Evolutionary conservation across 2,329 filamentous ascomycete genomes (phyloP).

Genomic region (Scedosporium minutisporum): DNA sequence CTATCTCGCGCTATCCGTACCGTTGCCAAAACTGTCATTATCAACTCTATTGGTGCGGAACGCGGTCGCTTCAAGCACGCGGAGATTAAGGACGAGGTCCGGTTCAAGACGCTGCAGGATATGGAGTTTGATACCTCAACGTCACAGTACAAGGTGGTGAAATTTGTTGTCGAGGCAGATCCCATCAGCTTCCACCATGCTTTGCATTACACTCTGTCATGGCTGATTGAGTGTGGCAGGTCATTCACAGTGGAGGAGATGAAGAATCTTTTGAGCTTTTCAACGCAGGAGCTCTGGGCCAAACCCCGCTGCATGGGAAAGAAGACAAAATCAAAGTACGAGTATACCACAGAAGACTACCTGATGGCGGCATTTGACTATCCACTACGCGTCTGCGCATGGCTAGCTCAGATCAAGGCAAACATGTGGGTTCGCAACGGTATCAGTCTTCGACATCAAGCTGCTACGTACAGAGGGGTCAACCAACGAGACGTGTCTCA

Average conservation of each 20-base stretch:
- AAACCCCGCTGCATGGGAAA: slow-evolving; percentile 53
- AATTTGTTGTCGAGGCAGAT: slow-evolving; percentile 80
- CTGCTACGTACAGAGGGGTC: slow-evolving; percentile 84
- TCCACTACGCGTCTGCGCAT: slow-evolving; percentile 84
- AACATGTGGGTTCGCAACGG: slow-evolving; percentile 98
- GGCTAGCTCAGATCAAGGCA: slow-evolving; percentile 96
- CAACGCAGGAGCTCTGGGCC: slow-evolving; percentile 58
- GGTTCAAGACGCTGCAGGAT: slow-evolving; percentile 67
- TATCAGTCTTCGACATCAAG: slow-evolving; percentile 89
- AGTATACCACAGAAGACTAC: slow-evolving; percentile 62
- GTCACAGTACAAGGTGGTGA: slow-evolving; percentile 59
- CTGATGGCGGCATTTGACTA: slow-evolving; percentile 86
- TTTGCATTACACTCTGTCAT: slow-evolving; percentile 90
- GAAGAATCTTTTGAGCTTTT: slow-evolving; percentile 60
- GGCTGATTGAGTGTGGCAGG: slow-evolving; percentile 85
- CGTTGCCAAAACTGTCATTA: slow-evolving; percentile 72
- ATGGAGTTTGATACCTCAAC: slow-evolving; percentile 67
- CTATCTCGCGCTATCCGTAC: slow-evolving; percentile 64
- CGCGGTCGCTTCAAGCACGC: slow-evolving; percentile 73
- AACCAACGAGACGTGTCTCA: slow-evolving; percentile 85
- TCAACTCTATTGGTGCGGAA: slow-evolving; percentile 85
- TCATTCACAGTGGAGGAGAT: slow-evolving; percentile 60
- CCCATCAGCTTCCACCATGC: slow-evolving; percentile 96
- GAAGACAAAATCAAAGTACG: slow-evolving; percentile 44
- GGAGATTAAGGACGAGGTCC: slow-evolving; percentile 78